Evolutionary conservation across 176 grass and related monocot genomes (phyloP).

Genomic region (Triticum aestivum): DNA sequence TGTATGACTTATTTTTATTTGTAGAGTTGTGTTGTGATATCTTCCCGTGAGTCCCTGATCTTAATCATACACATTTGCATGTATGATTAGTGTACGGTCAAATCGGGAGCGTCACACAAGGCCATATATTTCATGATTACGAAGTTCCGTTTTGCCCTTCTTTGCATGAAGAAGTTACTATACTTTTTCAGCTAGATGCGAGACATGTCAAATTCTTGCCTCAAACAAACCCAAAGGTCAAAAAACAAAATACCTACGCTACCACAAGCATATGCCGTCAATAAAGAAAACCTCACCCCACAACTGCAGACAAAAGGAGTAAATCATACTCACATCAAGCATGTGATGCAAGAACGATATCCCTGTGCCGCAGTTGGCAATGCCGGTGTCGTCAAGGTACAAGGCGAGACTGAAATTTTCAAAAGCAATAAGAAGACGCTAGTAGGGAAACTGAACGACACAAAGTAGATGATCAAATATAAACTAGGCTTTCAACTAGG

Average conservation of each 20-base stretch:
- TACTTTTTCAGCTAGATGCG: not conserved
- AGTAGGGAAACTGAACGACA: not conserved
- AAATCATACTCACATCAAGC: slow-evolving; percentile 67
- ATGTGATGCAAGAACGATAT: slow-evolving; percentile 95
- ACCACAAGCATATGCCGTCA: not conserved
- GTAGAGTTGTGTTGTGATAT: too few species aligned
- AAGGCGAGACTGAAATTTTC: slow-evolving; percentile 20
- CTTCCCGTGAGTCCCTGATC: too few species aligned
- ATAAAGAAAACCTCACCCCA: not conserved
- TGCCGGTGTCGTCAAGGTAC: slow-evolving; percentile 80
- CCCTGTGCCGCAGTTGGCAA: slow-evolving; percentile 61
- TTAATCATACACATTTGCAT: too few species aligned
- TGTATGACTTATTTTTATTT: too few species aligned
- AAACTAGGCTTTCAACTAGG: not conserved
- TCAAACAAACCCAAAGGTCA: too few species aligned
- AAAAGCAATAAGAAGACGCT: not conserved
- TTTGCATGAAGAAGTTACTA: not conserved
- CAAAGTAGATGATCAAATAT: not conserved
- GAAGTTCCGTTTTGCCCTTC: not conserved
- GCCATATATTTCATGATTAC: not conserved
- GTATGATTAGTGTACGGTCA: too few species aligned
- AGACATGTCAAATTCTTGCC: not conserved
- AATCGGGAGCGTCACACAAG: too few species aligned
- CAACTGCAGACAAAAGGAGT: not conserved
- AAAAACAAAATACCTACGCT: too few species aligned